These are phyloP conservation scores for Chernovozyma aurita DNA, from an alignment of 1,139 yeast genomes.

Conservation along the genomic window DNA sequence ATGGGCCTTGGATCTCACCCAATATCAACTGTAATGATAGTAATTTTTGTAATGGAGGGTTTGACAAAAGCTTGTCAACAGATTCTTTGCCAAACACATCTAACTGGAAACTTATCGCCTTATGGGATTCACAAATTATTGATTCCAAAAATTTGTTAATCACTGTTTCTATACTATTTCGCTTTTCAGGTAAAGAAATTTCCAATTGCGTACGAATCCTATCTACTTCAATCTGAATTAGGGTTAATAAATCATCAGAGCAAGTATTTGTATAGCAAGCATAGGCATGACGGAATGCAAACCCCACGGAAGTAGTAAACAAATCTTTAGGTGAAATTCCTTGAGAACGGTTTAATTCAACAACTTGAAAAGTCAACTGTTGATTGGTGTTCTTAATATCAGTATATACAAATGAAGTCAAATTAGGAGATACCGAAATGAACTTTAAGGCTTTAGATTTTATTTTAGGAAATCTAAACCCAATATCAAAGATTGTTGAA, in stretches of 20 bases:
- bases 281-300: constrained; percentile 62
- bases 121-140: constrained; percentile 59
- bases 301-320: constrained; percentile 48
- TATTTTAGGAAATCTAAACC: constrained; percentile 43
- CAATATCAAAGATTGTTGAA: constrained; percentile 51
- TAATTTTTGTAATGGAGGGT: constrained; percentile 68
- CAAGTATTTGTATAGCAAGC: constrained; percentile 62
- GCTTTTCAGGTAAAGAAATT: constrained; percentile 14
- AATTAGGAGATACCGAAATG: constrained; percentile 54
- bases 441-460: constrained; percentile 12
- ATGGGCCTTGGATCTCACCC: constrained; percentile 52
- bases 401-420: constrained; percentile 45
- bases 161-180: constrained; percentile 14
- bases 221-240: constrained; percentile 45
- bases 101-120: constrained; percentile 64
- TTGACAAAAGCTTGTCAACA: constrained; percentile 65
- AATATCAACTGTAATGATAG: constrained; percentile 61
- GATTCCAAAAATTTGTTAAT: constrained; percentile 37
- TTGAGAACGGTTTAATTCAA: constrained; percentile 18
- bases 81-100: constrained; percentile 61
- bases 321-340: constrained; percentile 26
- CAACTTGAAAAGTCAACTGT: constrained; percentile 25
- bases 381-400: constrained; percentile 16
- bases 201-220: constrained; percentile 17
- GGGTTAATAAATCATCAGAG: constrained; percentile 62